Evolutionary conservation across 495 filamentous ascomycete species (phyloP).

Genomic region (Melanomma pulvis-pyrius): DNA sequence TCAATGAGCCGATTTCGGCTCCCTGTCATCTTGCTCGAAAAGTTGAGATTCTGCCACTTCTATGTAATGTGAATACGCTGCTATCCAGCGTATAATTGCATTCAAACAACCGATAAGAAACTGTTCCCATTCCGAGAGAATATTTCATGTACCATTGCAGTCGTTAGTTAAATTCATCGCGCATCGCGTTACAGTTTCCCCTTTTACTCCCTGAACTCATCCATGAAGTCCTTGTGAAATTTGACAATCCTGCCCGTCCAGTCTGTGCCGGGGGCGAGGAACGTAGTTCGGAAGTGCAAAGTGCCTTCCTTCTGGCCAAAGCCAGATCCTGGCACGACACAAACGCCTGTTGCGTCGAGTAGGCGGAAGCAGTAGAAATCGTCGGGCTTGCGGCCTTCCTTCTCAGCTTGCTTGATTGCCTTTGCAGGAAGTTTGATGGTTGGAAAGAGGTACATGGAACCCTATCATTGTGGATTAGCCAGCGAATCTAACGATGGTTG

Average conservation of each 20-base stretch:
- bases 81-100: neutral
- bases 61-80: neutral
- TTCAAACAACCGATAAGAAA: neutral
- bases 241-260: conserved; percentile 86
- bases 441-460: conserved; percentile 98
- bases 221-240: conserved; percentile 92
- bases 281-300: conserved; percentile 94
- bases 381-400: conserved; percentile 75
- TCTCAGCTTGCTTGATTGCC: conserved; percentile 72
- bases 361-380: conserved; percentile 92
- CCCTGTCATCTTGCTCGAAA: neutral
- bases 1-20: neutral
- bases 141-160: neutral
- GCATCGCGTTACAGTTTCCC: neutral
- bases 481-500: neutral
- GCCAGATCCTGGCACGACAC: conserved; percentile 85
- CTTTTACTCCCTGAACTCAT: conserved; percentile 61
- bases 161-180: neutral
- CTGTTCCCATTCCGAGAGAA: neutral
- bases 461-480: conserved; percentile 52
- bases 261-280: conserved; percentile 92
- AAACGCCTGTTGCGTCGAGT: conserved; percentile 94
- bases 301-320: conserved; percentile 93
- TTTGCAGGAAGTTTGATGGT: conserved; percentile 77
- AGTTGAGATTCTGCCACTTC: neutral